phyloP scores from a whole-genome alignment of 768 basidiomycete species.

The Rhodotorula kratochvilovae region DNA sequence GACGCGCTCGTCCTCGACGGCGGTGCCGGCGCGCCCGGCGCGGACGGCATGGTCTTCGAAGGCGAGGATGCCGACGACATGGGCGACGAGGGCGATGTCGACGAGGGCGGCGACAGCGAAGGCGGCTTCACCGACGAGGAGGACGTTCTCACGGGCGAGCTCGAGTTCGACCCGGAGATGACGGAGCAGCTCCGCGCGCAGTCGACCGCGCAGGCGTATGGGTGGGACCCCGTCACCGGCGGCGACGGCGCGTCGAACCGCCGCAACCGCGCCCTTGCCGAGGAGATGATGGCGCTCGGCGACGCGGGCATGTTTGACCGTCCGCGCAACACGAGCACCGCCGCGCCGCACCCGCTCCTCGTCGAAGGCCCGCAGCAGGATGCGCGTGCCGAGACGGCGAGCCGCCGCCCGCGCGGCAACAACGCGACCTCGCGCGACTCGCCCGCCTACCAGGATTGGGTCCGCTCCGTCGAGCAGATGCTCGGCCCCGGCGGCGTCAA shows the following conservation, averaged over 20 bases:
- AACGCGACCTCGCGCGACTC: slow-evolving; percentile 46
- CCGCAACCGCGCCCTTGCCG: slow-evolving; percentile 25
- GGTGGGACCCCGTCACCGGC: slow-evolving; percentile 36
- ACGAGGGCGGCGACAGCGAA: slow-evolving; percentile 47
- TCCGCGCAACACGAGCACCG: slow-evolving; percentile 23
- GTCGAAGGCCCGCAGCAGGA: slow-evolving; percentile 56
- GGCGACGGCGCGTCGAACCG: slow-evolving; percentile 28
- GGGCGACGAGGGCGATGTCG: slow-evolving; percentile 43
- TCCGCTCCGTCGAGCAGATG: slow-evolving; percentile 61
- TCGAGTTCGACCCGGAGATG: slow-evolving; percentile 40
- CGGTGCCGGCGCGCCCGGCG: slow-evolving; percentile 53
- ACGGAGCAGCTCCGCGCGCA: slow-evolving; percentile 34
- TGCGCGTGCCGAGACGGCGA: not conserved
- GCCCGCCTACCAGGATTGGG: slow-evolving; percentile 51
- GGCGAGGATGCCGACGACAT: slow-evolving; percentile 46
- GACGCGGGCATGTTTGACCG: slow-evolving; percentile 46
- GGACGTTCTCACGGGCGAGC: slow-evolving; percentile 33
- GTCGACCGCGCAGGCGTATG: slow-evolving; percentile 31
- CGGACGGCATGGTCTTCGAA: slow-evolving; percentile 51
- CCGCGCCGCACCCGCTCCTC: slow-evolving; percentile 73
- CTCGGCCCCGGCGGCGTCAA: slow-evolving; percentile 77
- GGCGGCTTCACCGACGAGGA: slow-evolving; percentile 38
- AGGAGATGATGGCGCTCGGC: slow-evolving; percentile 33
- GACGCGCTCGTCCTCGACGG: slow-evolving; percentile 55
- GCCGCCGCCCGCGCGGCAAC: slow-evolving; percentile 53